Evolutionary conservation across 2,329 filamentous ascomycete species (phyloP).

Genomic region (Coniella lustricola): DNA sequence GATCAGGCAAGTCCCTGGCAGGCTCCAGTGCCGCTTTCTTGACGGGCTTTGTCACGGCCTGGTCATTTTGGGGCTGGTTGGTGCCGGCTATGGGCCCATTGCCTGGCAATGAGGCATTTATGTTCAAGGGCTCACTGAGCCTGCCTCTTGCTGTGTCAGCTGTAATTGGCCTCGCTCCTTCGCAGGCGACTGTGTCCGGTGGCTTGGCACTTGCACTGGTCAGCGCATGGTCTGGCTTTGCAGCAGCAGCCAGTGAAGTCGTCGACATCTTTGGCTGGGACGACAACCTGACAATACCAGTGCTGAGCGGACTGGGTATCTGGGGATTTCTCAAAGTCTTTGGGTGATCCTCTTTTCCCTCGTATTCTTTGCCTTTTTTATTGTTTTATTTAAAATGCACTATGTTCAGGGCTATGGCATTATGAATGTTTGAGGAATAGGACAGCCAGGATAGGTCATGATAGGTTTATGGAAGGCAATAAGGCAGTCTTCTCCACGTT

Average conservation of each 20-base stretch:
- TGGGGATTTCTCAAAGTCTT: constrained; percentile 90
- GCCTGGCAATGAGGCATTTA: constrained; percentile 65
- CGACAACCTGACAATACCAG: constrained; percentile 94
- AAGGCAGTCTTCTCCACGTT: no score
- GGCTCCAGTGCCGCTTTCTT: constrained; percentile 79
- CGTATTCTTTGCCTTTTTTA: no score
- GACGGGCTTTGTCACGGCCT: constrained; percentile 75
- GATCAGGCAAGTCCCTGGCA: constrained; percentile 84
- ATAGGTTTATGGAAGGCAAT: no score
- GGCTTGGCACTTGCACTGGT: constrained; percentile 68
- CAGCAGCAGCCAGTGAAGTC: constrained; percentile 83
- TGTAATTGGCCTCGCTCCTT: constrained; percentile 52
- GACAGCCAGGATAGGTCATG: no score
- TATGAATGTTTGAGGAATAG: no score
- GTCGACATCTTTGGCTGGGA: constrained; percentile 91
- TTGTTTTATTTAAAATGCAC: no score
- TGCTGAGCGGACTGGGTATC: constrained; percentile 80
- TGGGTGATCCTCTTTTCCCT: constrained; percentile 44
- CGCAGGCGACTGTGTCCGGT: constrained; percentile 59
- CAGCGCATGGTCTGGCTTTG: constrained; percentile 80
- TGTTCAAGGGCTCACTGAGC: constrained; percentile 72
- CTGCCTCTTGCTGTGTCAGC: constrained; percentile 56
- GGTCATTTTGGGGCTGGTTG: constrained; percentile 81
- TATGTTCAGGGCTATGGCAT: no score
- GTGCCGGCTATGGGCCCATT: constrained; percentile 62